Conservation (phyloP, 2,329 filamentous ascomycete species). For the Colletotrichum eremochloae region DNA sequence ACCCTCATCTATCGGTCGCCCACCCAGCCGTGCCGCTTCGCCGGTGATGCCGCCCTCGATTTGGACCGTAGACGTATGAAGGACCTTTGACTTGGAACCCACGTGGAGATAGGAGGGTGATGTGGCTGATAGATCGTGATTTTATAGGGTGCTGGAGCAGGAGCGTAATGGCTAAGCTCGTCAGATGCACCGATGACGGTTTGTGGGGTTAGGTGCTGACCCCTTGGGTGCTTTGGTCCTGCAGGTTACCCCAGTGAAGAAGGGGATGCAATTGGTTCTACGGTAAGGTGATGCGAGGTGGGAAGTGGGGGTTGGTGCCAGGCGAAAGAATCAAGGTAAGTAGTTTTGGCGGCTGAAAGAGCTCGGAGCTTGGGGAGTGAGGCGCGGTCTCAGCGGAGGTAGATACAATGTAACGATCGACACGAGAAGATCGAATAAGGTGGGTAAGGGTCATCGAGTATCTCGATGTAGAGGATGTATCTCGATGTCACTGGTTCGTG, state of each 20-base stretch:
- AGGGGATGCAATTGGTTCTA: background rate
- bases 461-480: conserved; percentile 23
- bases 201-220: background rate
- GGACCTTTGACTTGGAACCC: conserved; percentile 14
- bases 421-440: background rate
- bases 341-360: background rate
- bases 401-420: conserved; percentile 8
- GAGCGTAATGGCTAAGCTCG: background rate
- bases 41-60: conserved; percentile 9
- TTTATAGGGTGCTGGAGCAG: background rate
- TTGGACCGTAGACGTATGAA: background rate
- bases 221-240: conserved; percentile 9
- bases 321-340: background rate
- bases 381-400: conserved; percentile 24
- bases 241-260: conserved; percentile 5
- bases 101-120: conserved; percentile 27
- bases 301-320: background rate
- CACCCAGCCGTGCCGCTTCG: conserved; percentile 8
- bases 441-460: background rate
- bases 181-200: background rate
- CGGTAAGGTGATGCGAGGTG: background rate
- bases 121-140: conserved; percentile 5
- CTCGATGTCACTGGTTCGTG: conserved; percentile 1
- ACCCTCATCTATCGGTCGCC: conserved; percentile 24
- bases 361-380: background rate